phyloP scores from a whole-genome alignment of 2,329 filamentous ascomycete genomes.

The Cladosporium velox region DNA sequence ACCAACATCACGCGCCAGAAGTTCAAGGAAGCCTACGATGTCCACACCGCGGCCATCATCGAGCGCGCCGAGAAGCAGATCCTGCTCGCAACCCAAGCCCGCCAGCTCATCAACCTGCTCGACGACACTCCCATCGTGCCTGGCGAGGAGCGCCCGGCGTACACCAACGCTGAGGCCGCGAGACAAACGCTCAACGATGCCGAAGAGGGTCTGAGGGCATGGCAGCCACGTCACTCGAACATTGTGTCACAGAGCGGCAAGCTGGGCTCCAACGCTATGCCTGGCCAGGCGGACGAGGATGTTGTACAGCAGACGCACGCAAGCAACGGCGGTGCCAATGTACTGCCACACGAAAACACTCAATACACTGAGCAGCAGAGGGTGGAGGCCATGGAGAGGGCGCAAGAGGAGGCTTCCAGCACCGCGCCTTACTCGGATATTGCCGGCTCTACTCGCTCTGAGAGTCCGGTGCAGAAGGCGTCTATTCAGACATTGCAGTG shows the following conservation, averaged over 20 bases:
- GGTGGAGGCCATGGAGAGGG: slow-evolving; percentile 28
- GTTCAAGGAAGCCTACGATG: slow-evolving; percentile 89
- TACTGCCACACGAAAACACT: slow-evolving; percentile 4
- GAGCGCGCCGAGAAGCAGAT: slow-evolving; percentile 97
- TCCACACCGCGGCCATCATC: slow-evolving; percentile 86
- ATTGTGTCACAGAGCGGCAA: slow-evolving; percentile 53
- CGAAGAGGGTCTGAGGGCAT: slow-evolving; percentile 81
- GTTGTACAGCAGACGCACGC: neutral
- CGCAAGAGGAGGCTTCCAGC: slow-evolving; percentile 26
- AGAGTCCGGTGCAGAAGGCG: slow-evolving; percentile 18
- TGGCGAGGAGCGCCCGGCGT: slow-evolving; percentile 73
- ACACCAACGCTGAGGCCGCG: slow-evolving; percentile 66
- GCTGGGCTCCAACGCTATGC: slow-evolving; percentile 52
- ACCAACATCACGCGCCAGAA: slow-evolving; percentile 95
- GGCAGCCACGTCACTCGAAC: slow-evolving; percentile 61
- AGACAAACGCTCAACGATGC: slow-evolving; percentile 89
- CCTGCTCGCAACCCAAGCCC: slow-evolving; percentile 87
- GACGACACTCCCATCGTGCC: slow-evolving; percentile 90
- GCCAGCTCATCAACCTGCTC: slow-evolving; percentile 78
- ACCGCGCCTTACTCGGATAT: slow-evolving; percentile 24
- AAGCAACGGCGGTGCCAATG: neutral
- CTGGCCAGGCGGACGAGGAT: slow-evolving; percentile 22
- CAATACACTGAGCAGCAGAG: slow-evolving; percentile 26
- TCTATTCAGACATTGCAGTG: slow-evolving; percentile 11
- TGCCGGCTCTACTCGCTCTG: slow-evolving; percentile 2